Evolutionary conservation across 2,329 filamentous ascomycete species (phyloP), one percentile per base, ranked within the genome.

Genomic region (Fusarium tanahbumbuense): DNA sequence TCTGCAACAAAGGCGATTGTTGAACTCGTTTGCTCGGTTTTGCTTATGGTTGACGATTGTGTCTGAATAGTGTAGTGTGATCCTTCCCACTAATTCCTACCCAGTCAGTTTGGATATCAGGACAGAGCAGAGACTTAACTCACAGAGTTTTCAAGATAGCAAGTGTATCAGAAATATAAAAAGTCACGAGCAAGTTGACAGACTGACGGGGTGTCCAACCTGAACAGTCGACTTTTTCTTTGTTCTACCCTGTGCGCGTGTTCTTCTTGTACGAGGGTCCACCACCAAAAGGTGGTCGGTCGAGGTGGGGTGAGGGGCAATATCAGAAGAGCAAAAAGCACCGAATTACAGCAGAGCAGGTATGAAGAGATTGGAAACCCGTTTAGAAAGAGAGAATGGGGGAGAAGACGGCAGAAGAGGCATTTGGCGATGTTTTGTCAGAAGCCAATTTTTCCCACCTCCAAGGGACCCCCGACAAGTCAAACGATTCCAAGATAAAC

Each of bases 291-390:
- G 58, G 48, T 66, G 50, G 56, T 45, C 46, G 50, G 56, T 45
- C 46, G 59, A 67, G 58, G 62, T 64, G 62, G 69, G 57, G 70
- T 68, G 67, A 62, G 70, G 59, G 67, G 66, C 56, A 55, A 72
- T 56, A 52, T 40, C 46, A 63, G 49, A 58, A 37, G 48, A 34
- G 32, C 52, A 55, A 46, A 60, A 52, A 45, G 34, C 44, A 44
- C 44, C 30, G 30, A 67, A 67, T 56, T 67, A 28, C 28, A 28
- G 28, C 28, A 28, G 28, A 28, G 28, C 11, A 32, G 30, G 30
- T 16, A 72, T 65, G 55, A 63, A 58, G 61, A 72, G 65, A 67
- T 57, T 64, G 28, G 52, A 63, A 55, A 58, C 32, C 47, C 50
- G 56, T 58, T 65, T 65, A 69, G 60, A 58, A 56, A 40, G 50